Base-by-base conservation (phyloP, 1,139 yeast genomes). In the Schizosaccharomyces versatilis region DNA sequence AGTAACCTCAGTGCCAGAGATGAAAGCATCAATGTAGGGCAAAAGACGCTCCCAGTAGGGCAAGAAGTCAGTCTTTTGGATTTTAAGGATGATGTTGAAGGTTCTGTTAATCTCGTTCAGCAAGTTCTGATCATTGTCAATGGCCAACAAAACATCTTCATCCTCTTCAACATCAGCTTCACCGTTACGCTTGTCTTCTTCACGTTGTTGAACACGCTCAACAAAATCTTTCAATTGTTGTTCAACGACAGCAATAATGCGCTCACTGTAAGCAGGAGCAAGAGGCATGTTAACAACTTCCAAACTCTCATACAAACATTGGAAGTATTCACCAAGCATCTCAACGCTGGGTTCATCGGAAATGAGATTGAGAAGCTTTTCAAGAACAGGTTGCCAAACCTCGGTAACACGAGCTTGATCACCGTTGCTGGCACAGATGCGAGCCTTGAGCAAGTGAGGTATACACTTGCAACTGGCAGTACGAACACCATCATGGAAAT, bases 401-500 rank as follows among this genome's bases (percentile, higher is more conserved):
- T 74, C 76, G 54, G 78, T 68, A 5, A 71, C 83, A 24, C 73
- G 71, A 1, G 84, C 68, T 10, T 69, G 65, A 55, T 65, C 66
- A n/a, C 68, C 63, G 62, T 59, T 67, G 63, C 62, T 73, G 64
- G 56, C 85, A 79, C 24, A 80, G 73, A 79, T 79, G n/a, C 81
- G 74, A 60, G 85, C 79, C 57, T 77, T 71, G 59, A 90, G 71
- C 59, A 88, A 71, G 7, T 86, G 79, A 1, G 96, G 90, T 62
- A 88, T 78, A 2, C 90, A 76, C 59, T 81, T 76, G 3, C 95
- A 88, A 54, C 95, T 88, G 24, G 94, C 78, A 36, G 84, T 85
- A 63, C 98, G 79, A 8, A 90, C 97, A 40, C 94, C 95, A 66
- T 86, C 96, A 66, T 86, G 96, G 64, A 88, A 76, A 65, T 84